A percentile compares a stretch with the other conserved stretches of the same genome.
phyloP scores from a whole-genome alignment of 1,284 basidiomycete genomes.

The Sutorius eximius region DNA sequence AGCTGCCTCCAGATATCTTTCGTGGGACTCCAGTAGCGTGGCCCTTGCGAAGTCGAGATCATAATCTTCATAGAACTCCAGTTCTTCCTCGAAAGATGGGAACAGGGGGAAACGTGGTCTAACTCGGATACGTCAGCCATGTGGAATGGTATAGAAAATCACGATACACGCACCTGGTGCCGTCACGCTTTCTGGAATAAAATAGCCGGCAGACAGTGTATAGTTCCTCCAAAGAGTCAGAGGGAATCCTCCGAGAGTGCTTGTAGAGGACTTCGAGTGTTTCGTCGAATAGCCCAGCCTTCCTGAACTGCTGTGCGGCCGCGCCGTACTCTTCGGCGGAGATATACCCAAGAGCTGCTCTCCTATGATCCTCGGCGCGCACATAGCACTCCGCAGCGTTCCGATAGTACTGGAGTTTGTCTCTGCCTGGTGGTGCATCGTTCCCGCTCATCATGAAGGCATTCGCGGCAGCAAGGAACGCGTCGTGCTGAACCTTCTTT shows the following conservation, averaged over 20 bases:
- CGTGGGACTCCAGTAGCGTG: slow-evolving; percentile 46
- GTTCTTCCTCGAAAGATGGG: slow-evolving; percentile 47
- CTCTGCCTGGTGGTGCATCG: slow-evolving; percentile 27
- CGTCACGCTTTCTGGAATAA: slow-evolving; percentile 44
- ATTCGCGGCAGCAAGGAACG: slow-evolving; percentile 48
- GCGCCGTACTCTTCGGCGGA: slow-evolving; percentile 45
- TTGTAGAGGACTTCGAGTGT: slow-evolving; percentile 48
- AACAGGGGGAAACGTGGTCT: slow-evolving; percentile 53
- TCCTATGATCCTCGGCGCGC: slow-evolving; percentile 38
- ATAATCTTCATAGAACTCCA: slow-evolving; percentile 59
- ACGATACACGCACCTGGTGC: slow-evolving; percentile 29
- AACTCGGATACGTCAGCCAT: slow-evolving; percentile 21
- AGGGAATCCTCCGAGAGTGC: slow-evolving; percentile 35
- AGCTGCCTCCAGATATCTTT: slow-evolving; percentile 52
- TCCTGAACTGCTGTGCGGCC: slow-evolving; percentile 49
- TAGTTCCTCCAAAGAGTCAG: slow-evolving; percentile 41
- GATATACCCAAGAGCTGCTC: slow-evolving; percentile 49
- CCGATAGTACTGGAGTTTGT: slow-evolving; percentile 43
- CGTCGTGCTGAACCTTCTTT: slow-evolving; percentile 31
- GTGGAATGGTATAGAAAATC: neutral
- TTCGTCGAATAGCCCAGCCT: slow-evolving; percentile 52
- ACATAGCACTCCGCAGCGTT: slow-evolving; percentile 57
- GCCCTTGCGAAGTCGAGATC: slow-evolving; percentile 55
- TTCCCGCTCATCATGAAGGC: slow-evolving; percentile 48
- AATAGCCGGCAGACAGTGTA: slow-evolving; percentile 50